Percentiles rank a stretch among this genome's conserved stretches.
These are phyloP conservation scores for Dalbergia oliveri DNA, from an alignment of 306 rosid species.

Conservation along the genomic window DNA sequence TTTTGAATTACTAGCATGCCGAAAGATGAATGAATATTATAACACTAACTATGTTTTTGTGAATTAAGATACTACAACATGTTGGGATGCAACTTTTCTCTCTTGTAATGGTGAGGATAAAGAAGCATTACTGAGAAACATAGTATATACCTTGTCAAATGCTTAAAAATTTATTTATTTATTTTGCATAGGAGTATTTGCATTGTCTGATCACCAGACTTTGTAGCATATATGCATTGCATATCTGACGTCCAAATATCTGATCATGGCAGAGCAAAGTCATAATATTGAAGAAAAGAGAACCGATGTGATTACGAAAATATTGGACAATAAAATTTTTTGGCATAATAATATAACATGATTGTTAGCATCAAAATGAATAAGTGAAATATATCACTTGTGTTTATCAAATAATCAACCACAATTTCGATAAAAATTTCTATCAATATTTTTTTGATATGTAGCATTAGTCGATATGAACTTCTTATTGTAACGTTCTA, in stretches of 20 bases:
- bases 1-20: background rate
- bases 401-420: too few relatives aligned
- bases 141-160: background rate
- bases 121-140: constrained; percentile 21
- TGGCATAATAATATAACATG: too few relatives aligned
- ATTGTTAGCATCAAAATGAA: too few relatives aligned
- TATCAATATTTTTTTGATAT: too few relatives aligned
- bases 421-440: too few relatives aligned
- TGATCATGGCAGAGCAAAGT: background rate
- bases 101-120: constrained; percentile 34
- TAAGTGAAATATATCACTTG: too few relatives aligned
- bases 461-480: too few relatives aligned
- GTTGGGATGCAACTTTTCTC: background rate
- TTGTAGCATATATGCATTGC: background rate
- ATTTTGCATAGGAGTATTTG: background rate
- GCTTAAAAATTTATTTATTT: constrained; percentile 9
- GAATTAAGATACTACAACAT: background rate
- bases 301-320: too few relatives aligned
- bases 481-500: too few relatives aligned
- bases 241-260: background rate
- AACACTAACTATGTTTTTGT: background rate
- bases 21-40: background rate
- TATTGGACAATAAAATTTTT: too few relatives aligned
- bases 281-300: background rate
- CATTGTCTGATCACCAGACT: background rate